Evolutionary conservation across 1,139 yeast genomes (phyloP).

Genomic region (Taphrina flavorubra): DNA sequence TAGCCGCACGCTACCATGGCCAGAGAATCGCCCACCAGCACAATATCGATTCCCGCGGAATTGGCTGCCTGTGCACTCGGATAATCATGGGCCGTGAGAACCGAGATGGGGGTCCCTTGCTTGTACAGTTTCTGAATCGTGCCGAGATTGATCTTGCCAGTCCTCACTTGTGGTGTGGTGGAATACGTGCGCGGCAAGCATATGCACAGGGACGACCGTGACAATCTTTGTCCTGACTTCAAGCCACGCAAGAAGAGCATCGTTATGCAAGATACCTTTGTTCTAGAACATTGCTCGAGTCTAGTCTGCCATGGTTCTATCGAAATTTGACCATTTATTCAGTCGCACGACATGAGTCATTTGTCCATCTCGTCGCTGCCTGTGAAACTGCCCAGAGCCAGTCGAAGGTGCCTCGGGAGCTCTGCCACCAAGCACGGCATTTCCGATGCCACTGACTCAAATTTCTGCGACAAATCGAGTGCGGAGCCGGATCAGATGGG

Average conservation of each 20-base stretch:
- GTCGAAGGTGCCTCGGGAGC: constrained; percentile 4
- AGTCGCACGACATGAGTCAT: background rate
- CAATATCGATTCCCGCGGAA: constrained; percentile 68
- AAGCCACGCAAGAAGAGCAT: background rate
- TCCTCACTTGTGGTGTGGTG: constrained; percentile 1
- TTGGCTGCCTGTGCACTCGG: constrained; percentile 78
- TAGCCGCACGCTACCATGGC: constrained; percentile 92
- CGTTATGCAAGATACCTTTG: no score
- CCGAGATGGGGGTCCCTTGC: constrained; percentile 62
- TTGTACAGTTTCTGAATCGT: constrained; percentile 58
- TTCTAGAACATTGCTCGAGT: no score
- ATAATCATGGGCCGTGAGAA: constrained; percentile 82
- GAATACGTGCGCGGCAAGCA: background rate
- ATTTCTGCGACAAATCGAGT: no score
- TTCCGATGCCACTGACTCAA: background rate
- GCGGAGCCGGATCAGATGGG: constrained; percentile 1
- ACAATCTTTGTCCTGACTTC: background rate
- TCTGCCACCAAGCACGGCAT: background rate
- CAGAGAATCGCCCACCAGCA: constrained; percentile 87
- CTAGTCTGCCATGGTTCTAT: no score
- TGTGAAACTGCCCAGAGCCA: background rate
- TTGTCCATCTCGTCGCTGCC: constrained; percentile 6
- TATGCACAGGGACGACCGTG: background rate
- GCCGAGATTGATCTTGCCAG: constrained; percentile 49
- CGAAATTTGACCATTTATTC: background rate